Evolutionary conservation across 2,329 filamentous ascomycete genomes (phyloP).

Genomic region (Elsinoe perseae): DNA sequence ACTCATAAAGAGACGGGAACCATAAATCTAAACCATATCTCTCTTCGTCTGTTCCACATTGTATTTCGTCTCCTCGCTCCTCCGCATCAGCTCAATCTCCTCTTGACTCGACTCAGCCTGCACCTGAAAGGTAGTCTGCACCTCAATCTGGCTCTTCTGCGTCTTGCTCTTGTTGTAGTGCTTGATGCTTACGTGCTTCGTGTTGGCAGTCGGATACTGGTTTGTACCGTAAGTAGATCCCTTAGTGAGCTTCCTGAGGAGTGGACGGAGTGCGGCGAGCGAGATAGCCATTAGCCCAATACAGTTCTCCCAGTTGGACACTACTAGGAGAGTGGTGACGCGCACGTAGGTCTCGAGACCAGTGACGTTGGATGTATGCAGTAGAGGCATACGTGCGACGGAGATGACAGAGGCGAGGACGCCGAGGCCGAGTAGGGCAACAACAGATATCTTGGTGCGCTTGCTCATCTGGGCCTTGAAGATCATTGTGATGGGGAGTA

Average conservation of each 20-base stretch:
- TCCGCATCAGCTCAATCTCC: slow-evolving; percentile 10
- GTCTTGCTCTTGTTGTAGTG: not conserved
- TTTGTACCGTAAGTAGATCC: not conserved
- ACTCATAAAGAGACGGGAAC: not conserved
- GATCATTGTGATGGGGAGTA: slow-evolving; percentile 14
- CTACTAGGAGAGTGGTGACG: not conserved
- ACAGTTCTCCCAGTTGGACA: slow-evolving; percentile 14
- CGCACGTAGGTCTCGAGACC: not conserved
- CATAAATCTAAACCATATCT: not conserved
- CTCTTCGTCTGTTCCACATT: not conserved
- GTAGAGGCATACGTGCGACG: not conserved
- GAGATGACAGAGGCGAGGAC: not conserved
- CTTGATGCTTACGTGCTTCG: not conserved
- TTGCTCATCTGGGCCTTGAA: not conserved
- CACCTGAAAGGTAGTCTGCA: slow-evolving; percentile 2
- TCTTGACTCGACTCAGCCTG: not conserved
- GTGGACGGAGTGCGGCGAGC: not conserved
- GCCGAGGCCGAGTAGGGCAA: not conserved
- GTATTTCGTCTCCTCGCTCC: not conserved
- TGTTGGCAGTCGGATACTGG: not conserved
- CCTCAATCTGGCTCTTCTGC: slow-evolving; percentile 1
- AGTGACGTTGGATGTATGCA: not conserved
- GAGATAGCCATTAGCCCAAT: slow-evolving; percentile 10
- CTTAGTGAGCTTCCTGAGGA: not conserved
- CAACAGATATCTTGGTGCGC: slow-evolving; percentile 11